Conservation (phyloP, 768 basidiomycete genomes). For the Termitomyces sp. region DNA sequence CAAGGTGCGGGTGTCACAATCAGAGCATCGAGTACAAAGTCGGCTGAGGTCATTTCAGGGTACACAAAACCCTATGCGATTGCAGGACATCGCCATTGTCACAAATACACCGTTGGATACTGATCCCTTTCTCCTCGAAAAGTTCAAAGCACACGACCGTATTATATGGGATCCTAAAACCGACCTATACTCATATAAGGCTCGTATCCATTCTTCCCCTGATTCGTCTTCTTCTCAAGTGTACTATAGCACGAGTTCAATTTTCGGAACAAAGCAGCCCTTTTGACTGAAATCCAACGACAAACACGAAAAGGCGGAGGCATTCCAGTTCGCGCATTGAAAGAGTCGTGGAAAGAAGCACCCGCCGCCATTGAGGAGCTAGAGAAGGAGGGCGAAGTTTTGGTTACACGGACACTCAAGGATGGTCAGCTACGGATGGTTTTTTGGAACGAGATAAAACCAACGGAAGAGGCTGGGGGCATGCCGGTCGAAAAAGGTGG, state of each 20-base stretch:
- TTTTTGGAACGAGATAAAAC: slow-evolving; percentile 87
- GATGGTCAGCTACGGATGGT: slow-evolving; percentile 82
- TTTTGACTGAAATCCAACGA: slow-evolving; percentile 82
- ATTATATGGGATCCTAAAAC: slow-evolving; percentile 80
- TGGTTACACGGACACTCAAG: slow-evolving; percentile 81
- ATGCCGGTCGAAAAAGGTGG: slow-evolving; percentile 75
- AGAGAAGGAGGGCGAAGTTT: slow-evolving; percentile 83
- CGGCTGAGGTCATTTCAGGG: slow-evolving; percentile 28
- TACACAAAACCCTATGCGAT: slow-evolving; percentile 74
- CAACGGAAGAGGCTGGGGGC: slow-evolving; percentile 65
- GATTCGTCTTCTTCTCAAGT: not conserved
- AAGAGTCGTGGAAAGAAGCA: slow-evolving; percentile 90
- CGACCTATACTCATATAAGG: slow-evolving; percentile 83
- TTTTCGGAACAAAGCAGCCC: slow-evolving; percentile 77
- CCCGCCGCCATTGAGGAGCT: slow-evolving; percentile 80
- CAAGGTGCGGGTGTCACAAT: slow-evolving; percentile 43
- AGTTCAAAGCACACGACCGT: slow-evolving; percentile 77
- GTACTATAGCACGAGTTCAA: slow-evolving; percentile 73
- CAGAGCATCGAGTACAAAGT: not conserved
- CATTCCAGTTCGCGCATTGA: slow-evolving; percentile 75
- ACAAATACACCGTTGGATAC: slow-evolving; percentile 74
- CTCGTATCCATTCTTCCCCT: slow-evolving; percentile 23
- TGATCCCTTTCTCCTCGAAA: slow-evolving; percentile 66
- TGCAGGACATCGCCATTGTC: slow-evolving; percentile 82
- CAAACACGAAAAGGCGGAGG: slow-evolving; percentile 82